phyloP scores from a whole-genome alignment of 495 filamentous ascomycete genomes.

The Tuber borchii region DNA sequence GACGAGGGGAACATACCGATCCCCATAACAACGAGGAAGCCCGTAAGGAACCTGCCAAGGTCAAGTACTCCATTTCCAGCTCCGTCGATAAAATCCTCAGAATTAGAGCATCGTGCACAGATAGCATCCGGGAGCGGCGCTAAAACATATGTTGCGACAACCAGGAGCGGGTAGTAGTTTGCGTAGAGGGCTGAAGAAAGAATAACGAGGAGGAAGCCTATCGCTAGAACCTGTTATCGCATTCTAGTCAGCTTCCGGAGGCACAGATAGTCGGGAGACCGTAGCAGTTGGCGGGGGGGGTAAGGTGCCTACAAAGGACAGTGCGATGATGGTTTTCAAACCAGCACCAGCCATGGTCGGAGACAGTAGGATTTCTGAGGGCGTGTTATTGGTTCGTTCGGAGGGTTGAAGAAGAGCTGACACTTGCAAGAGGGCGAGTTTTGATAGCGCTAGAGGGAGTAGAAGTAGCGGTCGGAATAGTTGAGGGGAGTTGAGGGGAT shows the following conservation, averaged over 20 bases:
- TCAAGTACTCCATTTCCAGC: constrained; percentile 73
- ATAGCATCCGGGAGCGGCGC: constrained; percentile 95
- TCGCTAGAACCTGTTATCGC: constrained; percentile 68
- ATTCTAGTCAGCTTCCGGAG: not conserved
- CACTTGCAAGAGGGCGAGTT: constrained; percentile 5
- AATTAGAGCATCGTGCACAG: constrained; percentile 75
- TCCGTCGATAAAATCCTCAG: constrained; percentile 87
- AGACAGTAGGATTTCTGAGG: constrained; percentile 15
- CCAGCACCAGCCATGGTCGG: constrained; percentile 78
- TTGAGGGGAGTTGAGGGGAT: not conserved
- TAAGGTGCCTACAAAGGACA: constrained; percentile 71
- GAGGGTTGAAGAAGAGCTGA: constrained; percentile 7
- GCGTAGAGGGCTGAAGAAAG: constrained; percentile 86
- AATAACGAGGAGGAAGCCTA: constrained; percentile 98
- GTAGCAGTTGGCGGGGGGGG: not conserved
- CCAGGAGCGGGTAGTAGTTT: constrained; percentile 85
- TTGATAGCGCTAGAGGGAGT: not conserved
- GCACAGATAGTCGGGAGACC: not conserved
- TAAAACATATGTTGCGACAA: constrained; percentile 89
- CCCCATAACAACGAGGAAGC: constrained; percentile 96
- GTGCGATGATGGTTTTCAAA: constrained; percentile 95
- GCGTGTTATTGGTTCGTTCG: not conserved
- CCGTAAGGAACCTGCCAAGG: constrained; percentile 88
- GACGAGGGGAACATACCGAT: constrained; percentile 61
- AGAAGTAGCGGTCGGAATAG: not conserved